Percentiles rank a stretch among this genome's conserved stretches.
These are phyloP conservation scores for Mucor racemosus DNA, from an alignment of 371 early-diverging fungal species.

Conservation along the genomic window DNA sequence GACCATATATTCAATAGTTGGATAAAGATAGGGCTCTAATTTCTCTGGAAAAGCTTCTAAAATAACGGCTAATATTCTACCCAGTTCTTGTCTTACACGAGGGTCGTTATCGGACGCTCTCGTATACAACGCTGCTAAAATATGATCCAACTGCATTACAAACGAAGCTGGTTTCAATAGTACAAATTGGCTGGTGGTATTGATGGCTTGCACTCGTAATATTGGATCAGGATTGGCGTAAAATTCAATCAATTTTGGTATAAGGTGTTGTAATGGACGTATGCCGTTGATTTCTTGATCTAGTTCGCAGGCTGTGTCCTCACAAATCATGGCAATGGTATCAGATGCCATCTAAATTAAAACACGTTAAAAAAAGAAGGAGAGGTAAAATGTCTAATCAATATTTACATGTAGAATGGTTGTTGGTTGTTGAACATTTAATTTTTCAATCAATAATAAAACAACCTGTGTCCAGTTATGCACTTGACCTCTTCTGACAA, in stretches of 20 bases:
- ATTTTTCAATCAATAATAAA: slow-evolving; percentile 61
- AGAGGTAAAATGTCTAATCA: too few relatives aligned
- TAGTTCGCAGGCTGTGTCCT: slow-evolving; percentile 76
- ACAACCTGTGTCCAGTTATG: slow-evolving; percentile 77
- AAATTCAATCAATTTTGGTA: slow-evolving; percentile 74
- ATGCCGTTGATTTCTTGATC: slow-evolving; percentile 68
- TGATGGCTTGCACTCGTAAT: slow-evolving; percentile 73
- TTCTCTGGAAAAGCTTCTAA: slow-evolving; percentile 50
- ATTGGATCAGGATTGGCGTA: slow-evolving; percentile 63
- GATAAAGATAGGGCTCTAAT: slow-evolving; percentile 73
- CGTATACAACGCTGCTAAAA: slow-evolving; percentile 13
- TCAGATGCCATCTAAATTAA: slow-evolving; percentile 68
- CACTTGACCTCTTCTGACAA: slow-evolving; percentile 63
- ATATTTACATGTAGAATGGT: slow-evolving; percentile 66
- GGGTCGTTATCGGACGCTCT: background rate
- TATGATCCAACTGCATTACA: slow-evolving; percentile 30
- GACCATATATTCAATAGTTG: slow-evolving; percentile 85
- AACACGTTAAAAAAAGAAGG: background rate
- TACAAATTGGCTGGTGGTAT: slow-evolving; percentile 78
- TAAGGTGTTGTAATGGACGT: slow-evolving; percentile 68
- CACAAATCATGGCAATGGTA: slow-evolving; percentile 84
- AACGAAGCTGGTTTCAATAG: slow-evolving; percentile 60
- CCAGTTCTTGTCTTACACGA: slow-evolving; percentile 14
- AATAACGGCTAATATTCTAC: slow-evolving; percentile 8
- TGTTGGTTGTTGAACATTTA: slow-evolving; percentile 57